Conservation (phyloP, 2,329 filamentous ascomycete genomes). For the Cytospora schulzeri region DNA sequence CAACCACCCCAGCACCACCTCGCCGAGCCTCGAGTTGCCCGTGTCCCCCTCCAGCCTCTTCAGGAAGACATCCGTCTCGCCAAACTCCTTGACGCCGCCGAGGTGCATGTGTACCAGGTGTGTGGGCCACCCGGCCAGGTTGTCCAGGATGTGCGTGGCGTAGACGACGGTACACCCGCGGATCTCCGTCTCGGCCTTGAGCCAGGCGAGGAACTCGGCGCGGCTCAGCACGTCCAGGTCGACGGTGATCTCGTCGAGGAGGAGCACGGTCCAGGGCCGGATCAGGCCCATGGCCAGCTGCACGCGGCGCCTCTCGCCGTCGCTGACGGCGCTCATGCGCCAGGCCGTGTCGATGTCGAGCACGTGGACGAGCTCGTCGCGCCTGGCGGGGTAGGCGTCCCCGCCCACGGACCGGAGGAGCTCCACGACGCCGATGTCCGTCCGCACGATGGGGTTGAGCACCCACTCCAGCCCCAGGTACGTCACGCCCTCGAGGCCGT, state of each 20-base stretch:
- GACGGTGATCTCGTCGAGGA: conserved; percentile 96
- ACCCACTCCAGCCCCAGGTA: conserved; percentile 99
- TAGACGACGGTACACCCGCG: conserved; percentile 92
- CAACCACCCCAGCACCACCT: conserved; percentile 87
- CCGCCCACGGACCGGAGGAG: conserved; percentile 86
- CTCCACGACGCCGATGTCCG: conserved; percentile 88
- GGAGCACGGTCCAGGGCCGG: conserved; percentile 84
- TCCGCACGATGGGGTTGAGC: conserved; percentile 92
- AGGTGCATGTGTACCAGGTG: conserved; percentile 96
- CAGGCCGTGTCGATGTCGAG: conserved; percentile 89
- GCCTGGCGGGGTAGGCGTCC: conserved; percentile 75
- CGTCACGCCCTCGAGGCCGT: conserved; percentile 88
- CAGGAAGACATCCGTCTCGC: conserved; percentile 70
- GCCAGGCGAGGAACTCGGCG: conserved; percentile 80
- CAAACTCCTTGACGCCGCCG: conserved; percentile 86
- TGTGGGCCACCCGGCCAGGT: conserved; percentile 90
- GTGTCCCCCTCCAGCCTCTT: conserved; percentile 48
- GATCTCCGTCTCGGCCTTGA: conserved; percentile 82
- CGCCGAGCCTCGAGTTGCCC: conserved; percentile 83
- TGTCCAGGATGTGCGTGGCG: conserved; percentile 95
- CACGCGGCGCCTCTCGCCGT: conserved; percentile 87
- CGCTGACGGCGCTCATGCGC: conserved; percentile 95
- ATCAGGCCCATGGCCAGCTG: conserved; percentile 96
- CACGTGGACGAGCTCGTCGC: conserved; percentile 84
- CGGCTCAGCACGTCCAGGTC: conserved; percentile 88